A percentile compares a stretch with the other conserved stretches of the same genome.
Evolutionary conservation across 2,329 filamentous ascomycete species (phyloP).

Genomic region (Fusarium duplospermum): DNA sequence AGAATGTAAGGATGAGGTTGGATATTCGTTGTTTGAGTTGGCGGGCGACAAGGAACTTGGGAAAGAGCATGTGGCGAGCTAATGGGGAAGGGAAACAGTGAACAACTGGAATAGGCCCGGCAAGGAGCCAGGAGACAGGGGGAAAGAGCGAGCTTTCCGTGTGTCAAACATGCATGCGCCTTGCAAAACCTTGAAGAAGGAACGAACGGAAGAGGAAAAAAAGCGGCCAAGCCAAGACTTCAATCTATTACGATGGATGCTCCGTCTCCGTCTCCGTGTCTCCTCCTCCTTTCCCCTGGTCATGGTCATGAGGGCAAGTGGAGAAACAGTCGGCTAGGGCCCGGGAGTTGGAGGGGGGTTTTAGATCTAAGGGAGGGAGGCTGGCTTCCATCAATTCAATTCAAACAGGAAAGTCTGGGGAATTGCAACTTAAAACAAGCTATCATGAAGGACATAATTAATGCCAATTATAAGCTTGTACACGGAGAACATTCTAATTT

Average conservation of each 20-base stretch:
- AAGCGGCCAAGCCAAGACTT: conserved; percentile 29
- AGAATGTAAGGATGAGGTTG: conserved; percentile 17
- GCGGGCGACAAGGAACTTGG: neutral
- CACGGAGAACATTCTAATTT: neutral
- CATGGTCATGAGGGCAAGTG: conserved; percentile 25
- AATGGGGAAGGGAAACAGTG: neutral
- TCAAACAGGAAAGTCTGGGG: conserved; percentile 3
- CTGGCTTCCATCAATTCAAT: neutral
- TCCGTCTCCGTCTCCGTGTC: conserved; percentile 17
- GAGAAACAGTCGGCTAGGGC: conserved; percentile 14
- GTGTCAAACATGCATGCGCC: conserved; percentile 7
- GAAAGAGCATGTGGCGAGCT: conserved; percentile 3
- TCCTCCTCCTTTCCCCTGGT: conserved; percentile 19
- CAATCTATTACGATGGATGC: conserved; percentile 26
- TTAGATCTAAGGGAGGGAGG: conserved; percentile 1
- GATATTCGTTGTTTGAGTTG: conserved; percentile 21
- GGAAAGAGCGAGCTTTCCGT: conserved; percentile 6
- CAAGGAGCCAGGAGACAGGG: conserved; percentile 10
- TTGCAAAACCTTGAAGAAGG: conserved; percentile 21
- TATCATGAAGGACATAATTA: neutral
- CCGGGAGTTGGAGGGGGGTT: conserved; percentile 16
- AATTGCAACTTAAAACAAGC: conserved; percentile 8
- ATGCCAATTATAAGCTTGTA: neutral
- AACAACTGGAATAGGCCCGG: neutral
- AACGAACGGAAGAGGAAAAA: neutral